phyloP scores from a whole-genome alignment of 805 yeast species.

The Saccharomycopsis fermentans region DNA sequence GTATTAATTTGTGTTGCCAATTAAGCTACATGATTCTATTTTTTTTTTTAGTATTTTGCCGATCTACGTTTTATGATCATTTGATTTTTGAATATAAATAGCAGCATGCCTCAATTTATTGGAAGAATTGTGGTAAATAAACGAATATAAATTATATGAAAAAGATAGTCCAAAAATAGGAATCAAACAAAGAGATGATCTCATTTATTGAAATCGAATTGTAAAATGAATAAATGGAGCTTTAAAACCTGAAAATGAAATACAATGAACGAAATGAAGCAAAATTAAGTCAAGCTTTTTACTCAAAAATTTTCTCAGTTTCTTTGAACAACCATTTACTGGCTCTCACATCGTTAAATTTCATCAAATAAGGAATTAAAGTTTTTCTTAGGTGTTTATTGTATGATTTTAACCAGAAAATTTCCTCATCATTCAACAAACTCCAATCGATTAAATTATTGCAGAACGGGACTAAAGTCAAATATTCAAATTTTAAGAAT shows the following conservation, averaged over 20 bases:
- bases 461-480: conserved; percentile 51
- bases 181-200: background rate
- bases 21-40: background rate
- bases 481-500: conserved; percentile 43
- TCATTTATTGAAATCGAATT: background rate
- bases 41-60: background rate
- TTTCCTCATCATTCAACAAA: conserved; percentile 37
- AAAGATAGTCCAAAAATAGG: background rate
- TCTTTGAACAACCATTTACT: conserved; percentile 66
- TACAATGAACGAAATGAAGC: background rate
- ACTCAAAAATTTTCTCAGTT: conserved; percentile 31
- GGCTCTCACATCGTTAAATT: conserved; percentile 40
- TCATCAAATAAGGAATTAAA: conserved; percentile 29
- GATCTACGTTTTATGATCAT: background rate
- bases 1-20: too few relatives aligned
- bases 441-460: conserved; percentile 37
- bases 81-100: background rate
- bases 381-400: conserved; percentile 39
- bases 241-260: background rate
- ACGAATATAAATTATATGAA: background rate
- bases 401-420: conserved; percentile 39
- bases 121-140: background rate
- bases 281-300: background rate
- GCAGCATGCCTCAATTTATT: background rate
- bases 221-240: background rate